These are phyloP conservation scores for Scheffersomyces amazonensis DNA, from an alignment of 805 yeast genomes.

Conservation along the genomic window DNA sequence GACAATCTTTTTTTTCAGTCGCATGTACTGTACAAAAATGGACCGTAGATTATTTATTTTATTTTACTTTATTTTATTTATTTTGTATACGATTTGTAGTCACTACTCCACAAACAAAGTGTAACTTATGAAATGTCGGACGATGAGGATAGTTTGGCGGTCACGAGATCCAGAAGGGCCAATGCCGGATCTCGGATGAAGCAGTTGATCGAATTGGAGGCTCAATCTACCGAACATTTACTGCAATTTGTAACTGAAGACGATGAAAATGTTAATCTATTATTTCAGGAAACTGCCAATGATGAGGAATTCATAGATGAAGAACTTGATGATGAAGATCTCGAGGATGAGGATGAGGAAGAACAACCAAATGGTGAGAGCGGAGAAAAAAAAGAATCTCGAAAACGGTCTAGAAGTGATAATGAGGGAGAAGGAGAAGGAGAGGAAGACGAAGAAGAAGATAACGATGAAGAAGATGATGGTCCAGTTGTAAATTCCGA, in stretches of 20 bases:
- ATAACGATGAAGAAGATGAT: constrained; percentile 12
- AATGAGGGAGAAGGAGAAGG: constrained; percentile 12
- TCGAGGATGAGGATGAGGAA: constrained; percentile 11
- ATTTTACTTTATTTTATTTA: no score
- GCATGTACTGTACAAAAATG: no score
- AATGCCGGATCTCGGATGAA: constrained; percentile 89
- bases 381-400: no score
- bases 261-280: constrained; percentile 69
- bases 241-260: constrained; percentile 49
- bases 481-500: constrained; percentile 31
- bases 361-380: constrained; percentile 19
- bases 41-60: no score
- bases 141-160: constrained; percentile 57
- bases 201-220: constrained; percentile 70
- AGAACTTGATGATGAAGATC: constrained; percentile 14
- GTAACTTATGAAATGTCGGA: constrained; percentile 4
- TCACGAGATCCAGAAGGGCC: constrained; percentile 72
- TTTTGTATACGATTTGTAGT: no score
- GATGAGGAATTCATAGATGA: constrained; percentile 27
- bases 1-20: no score
- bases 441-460: constrained; percentile 14
- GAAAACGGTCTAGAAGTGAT: no score
- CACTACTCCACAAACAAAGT: no score
- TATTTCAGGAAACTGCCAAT: constrained; percentile 55
- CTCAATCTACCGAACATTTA: constrained; percentile 36